Conservation (phyloP, 1,139 yeast species). For the Taphrina pruni region DNA sequence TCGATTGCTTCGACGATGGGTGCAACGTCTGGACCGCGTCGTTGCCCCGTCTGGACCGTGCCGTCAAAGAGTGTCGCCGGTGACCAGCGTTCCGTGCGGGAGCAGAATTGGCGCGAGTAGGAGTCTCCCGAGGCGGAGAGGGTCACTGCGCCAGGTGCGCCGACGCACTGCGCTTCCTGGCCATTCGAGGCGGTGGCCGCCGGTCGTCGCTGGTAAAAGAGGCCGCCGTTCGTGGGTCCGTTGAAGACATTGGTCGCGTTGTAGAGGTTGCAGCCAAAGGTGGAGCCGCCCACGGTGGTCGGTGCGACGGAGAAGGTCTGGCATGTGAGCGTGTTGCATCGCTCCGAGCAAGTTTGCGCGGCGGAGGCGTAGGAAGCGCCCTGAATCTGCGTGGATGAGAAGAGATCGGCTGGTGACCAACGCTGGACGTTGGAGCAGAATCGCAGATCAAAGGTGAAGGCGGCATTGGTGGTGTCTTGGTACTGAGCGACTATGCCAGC, state of each 20-base stretch:
- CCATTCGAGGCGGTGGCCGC: slow-evolving; percentile 9
- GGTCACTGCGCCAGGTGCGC: slow-evolving; percentile 17
- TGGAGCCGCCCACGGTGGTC: slow-evolving; percentile 35
- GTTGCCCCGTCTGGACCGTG: slow-evolving; percentile 34
- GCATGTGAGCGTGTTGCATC: slow-evolving; percentile 29
- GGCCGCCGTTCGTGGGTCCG: slow-evolving; percentile 41
- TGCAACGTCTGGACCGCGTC: slow-evolving; percentile 4
- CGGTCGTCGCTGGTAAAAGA: slow-evolving; percentile 36
- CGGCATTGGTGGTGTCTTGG: slow-evolving; percentile 34
- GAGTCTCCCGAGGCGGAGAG: slow-evolving; percentile 2
- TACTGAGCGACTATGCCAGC: slow-evolving; percentile 38
- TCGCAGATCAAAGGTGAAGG: slow-evolving; percentile 24
- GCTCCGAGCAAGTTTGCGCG: slow-evolving; percentile 33
- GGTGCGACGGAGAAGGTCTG: slow-evolving; percentile 39
- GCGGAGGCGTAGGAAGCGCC: slow-evolving; percentile 36
- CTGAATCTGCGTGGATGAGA: slow-evolving; percentile 29
- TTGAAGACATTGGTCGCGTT: slow-evolving; percentile 39
- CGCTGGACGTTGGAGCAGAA: slow-evolving; percentile 41
- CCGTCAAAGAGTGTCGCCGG: slow-evolving; percentile 38
- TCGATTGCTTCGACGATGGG: slow-evolving; percentile 28
- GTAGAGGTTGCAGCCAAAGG: slow-evolving; percentile 38
- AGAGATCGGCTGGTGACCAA: slow-evolving; percentile 38
- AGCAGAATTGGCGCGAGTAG: slow-evolving; percentile 36
- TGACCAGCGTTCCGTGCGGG: slow-evolving; percentile 39
- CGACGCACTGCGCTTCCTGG: slow-evolving; percentile 32